A percentile compares a stretch with the other conserved stretches of the same genome.
Evolutionary conservation across 1,284 basidiomycete genomes (phyloP).

Genomic region (Volvariella surrecta): DNA sequence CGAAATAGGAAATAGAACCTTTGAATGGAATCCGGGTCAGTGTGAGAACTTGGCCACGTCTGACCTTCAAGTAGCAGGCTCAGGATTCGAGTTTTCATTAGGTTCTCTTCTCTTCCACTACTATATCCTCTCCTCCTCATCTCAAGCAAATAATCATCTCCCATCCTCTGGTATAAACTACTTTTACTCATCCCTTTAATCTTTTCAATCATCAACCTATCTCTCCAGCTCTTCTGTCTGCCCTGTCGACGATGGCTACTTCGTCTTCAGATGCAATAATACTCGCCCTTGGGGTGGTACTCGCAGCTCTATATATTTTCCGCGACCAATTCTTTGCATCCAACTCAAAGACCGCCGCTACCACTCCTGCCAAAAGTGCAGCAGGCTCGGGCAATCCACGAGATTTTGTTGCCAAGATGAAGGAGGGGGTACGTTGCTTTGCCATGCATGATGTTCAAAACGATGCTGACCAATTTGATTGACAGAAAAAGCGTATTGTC

Average conservation of each 20-base stretch:
- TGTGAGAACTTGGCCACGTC: conserved; percentile 17
- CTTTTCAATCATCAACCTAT: conserved; percentile 27
- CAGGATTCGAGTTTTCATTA: conserved; percentile 12
- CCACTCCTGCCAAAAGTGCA: conserved; percentile 33
- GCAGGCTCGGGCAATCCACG: conserved; percentile 75
- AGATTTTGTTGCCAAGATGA: conserved; percentile 89
- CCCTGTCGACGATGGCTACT: conserved; percentile 36
- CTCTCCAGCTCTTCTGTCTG: conserved; percentile 25
- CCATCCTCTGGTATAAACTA: conserved; percentile 16
- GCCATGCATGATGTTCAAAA: too few species aligned
- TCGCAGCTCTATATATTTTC: conserved; percentile 73
- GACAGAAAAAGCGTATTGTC: conserved; percentile 86
- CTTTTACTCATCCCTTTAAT: conserved; percentile 12
- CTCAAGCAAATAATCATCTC: conserved; percentile 17
- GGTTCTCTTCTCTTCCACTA: conserved; percentile 10
- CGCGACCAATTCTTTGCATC: conserved; percentile 65
- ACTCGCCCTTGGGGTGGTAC: conserved; percentile 58
- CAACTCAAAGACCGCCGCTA: conserved; percentile 46
- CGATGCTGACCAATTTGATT: conserved; percentile 1
- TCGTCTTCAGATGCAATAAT: conserved; percentile 61
- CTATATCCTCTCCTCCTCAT: conserved; percentile 11
- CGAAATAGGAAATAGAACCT: conserved; percentile 1
- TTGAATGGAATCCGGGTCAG: conserved; percentile 4
- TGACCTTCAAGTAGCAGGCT: conserved; percentile 18
- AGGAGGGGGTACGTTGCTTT: conserved; percentile 61